Percentiles rank a stretch among this genome's conserved stretches.
Conservation (phyloP, 768 basidiomycete species). For the Lactarius akahatsu region DNA sequence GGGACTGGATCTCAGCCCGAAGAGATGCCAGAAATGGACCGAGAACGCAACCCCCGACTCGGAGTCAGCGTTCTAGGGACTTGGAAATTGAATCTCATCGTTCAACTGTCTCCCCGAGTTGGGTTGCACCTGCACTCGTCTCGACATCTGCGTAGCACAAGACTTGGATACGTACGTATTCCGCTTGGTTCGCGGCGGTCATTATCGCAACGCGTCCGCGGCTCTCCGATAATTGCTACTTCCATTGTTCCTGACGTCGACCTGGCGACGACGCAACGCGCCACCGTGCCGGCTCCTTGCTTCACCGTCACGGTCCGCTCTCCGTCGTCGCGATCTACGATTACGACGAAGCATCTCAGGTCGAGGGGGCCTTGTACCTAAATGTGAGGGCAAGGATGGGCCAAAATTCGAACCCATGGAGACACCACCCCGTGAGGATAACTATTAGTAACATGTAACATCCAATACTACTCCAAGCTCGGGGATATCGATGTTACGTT, state of each 20-base stretch:
- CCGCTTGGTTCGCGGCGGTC: background rate
- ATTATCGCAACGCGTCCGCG: background rate
- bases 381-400: too few species aligned
- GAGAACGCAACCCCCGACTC: too few species aligned
- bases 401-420: too few species aligned
- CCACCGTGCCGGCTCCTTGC: background rate
- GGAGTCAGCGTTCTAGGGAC: background rate
- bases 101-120: background rate
- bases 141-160: too few species aligned
- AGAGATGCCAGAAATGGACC: background rate
- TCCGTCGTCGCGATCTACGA: background rate
- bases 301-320: background rate
- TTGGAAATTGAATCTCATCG: background rate
- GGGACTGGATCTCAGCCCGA: background rate
- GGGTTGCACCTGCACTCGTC: background rate
- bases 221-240: background rate
- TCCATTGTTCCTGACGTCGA: conserved; percentile 2
- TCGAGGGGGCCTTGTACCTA: too few species aligned
- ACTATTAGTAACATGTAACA: too few species aligned
- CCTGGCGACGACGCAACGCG: background rate
- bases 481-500: too few species aligned
- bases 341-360: background rate
- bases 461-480: too few species aligned
- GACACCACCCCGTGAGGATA: too few species aligned
- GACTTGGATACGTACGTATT: background rate